phyloP scores from a whole-genome alignment of 768 basidiomycete genomes.

The Amanita rubescens region DNA sequence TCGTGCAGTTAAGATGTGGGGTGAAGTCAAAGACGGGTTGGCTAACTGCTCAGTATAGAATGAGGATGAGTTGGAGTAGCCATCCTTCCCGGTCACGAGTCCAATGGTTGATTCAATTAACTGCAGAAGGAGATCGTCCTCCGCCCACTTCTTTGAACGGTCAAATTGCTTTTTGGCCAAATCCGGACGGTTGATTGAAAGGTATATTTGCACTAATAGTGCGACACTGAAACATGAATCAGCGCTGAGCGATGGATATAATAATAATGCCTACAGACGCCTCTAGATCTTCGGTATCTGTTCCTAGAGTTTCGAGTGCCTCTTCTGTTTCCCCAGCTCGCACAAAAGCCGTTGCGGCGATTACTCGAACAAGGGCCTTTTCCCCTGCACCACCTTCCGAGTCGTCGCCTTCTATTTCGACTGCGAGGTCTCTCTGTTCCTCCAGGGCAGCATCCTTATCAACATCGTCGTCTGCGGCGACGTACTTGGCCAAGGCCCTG shows the following conservation, averaged over 20 bases:
- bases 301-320: conserved; percentile 81
- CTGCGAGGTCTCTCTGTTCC: conserved; percentile 74
- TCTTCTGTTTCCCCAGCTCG: conserved; percentile 84
- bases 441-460: conserved; percentile 61
- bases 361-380: conserved; percentile 65
- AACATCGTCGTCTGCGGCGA: conserved; percentile 34
- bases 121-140: conserved; percentile 86
- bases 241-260: neutral
- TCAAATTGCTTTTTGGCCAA: conserved; percentile 84
- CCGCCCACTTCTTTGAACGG: conserved; percentile 76
- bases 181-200: conserved; percentile 84
- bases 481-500: conserved; percentile 64
- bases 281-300: conserved; percentile 74
- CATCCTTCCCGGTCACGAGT: conserved; percentile 67
- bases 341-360: conserved; percentile 84
- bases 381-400: conserved; percentile 59
- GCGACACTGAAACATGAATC: conserved; percentile 51
- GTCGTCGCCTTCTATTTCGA: conserved; percentile 83
- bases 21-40: conserved; percentile 70
- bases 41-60: conserved; percentile 83
- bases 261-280: conserved; percentile 50
- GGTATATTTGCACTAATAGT: conserved; percentile 76
- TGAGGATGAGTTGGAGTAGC: conserved; percentile 43
- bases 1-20: conserved; percentile 70
- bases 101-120: conserved; percentile 81